Percentiles rank a stretch among this genome's conserved stretches.
These are phyloP conservation scores for Rugonectria rugulosa DNA, from an alignment of 2,329 filamentous ascomycete genomes.

Conservation along the genomic window DNA sequence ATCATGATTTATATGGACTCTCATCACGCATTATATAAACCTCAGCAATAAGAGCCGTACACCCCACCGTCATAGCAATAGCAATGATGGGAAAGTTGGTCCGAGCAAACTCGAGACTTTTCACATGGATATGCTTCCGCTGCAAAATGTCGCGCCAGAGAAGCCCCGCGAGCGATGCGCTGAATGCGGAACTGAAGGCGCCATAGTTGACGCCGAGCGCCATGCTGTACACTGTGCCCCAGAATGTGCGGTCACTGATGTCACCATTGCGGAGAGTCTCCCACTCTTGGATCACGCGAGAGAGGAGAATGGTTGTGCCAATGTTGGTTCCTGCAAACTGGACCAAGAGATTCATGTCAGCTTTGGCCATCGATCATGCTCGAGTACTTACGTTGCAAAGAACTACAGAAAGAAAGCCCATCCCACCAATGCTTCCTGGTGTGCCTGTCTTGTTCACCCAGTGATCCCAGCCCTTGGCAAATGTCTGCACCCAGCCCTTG, in stretches of 20 bases:
- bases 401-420: constrained; percentile 76
- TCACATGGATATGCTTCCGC: constrained; percentile 72
- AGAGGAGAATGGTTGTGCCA: constrained; percentile 76
- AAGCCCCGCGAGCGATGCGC: constrained; percentile 74
- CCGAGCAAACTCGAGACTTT: constrained; percentile 69
- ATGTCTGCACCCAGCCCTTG: constrained; percentile 77
- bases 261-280: constrained; percentile 61
- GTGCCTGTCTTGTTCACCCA: constrained; percentile 76
- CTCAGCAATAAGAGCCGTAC: constrained; percentile 67
- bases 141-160: constrained; percentile 76
- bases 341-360: not conserved
- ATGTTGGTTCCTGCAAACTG: constrained; percentile 82
- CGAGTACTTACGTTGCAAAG: constrained; percentile 71
- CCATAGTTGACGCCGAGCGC: constrained; percentile 78
- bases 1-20: constrained; percentile 18
- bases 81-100: constrained; percentile 76
- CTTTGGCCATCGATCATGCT: too few species aligned
- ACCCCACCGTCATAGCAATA: constrained; percentile 71
- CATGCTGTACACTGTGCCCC: constrained; percentile 79
- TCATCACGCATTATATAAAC: constrained; percentile 59
- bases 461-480: constrained; percentile 76
- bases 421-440: constrained; percentile 72
- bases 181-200: constrained; percentile 76
- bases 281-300: constrained; percentile 75
- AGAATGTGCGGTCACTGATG: constrained; percentile 72